These are phyloP conservation scores for Russula ochroleuca DNA, from an alignment of 768 basidiomycete genomes.

Conservation along the genomic window DNA sequence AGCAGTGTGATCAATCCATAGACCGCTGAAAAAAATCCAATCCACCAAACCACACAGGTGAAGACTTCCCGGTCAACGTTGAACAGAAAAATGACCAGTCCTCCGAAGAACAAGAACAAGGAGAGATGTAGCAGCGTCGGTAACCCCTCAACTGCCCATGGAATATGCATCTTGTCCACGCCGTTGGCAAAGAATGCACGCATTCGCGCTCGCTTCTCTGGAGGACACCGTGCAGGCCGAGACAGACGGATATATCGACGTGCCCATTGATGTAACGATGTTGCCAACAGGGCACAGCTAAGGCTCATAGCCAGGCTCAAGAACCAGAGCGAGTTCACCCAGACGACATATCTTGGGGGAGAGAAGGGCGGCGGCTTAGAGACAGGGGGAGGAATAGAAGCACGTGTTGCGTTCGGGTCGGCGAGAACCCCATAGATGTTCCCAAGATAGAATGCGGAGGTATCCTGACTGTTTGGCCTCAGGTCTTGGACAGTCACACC, in stretches of 20 bases:
- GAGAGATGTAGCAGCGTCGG: not conserved
- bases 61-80: not conserved
- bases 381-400: not conserved
- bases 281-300: not conserved
- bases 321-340: slow-evolving; percentile 16
- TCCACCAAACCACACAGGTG: not conserved
- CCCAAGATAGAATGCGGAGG: not conserved
- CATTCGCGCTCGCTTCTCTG: slow-evolving; percentile 8
- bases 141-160: not conserved
- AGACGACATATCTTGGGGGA: not conserved
- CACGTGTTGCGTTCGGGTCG: not conserved
- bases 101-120: not conserved
- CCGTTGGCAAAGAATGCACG: not conserved
- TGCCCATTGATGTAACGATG: slow-evolving; percentile 3
- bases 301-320: slow-evolving; percentile 3
- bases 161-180: not conserved
- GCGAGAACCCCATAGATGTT: not conserved
- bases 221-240: not conserved
- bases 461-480: not conserved
- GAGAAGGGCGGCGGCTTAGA: not conserved
- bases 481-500: not conserved
- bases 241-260: not conserved
- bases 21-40: rapidly evolving
- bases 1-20: not conserved
- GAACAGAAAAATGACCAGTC: not conserved